Conservation (phyloP, 2,329 filamentous ascomycete genomes). For the Calonectria crousiana region DNA sequence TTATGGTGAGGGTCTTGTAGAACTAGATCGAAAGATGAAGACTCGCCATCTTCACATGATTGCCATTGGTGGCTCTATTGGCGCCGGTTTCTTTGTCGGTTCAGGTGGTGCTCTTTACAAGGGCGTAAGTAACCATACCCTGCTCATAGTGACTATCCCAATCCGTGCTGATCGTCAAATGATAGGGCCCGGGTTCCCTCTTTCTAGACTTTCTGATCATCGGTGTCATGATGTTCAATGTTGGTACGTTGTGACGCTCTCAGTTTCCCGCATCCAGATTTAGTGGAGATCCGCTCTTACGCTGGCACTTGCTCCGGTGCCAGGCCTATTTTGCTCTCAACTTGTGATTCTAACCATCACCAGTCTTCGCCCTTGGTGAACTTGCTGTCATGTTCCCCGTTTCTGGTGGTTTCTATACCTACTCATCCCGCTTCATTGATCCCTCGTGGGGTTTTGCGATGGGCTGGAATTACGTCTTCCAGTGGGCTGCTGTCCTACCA, state of each 20-base stretch:
- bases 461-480: slow-evolving; percentile 60
- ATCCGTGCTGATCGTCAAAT: slow-evolving; percentile 18
- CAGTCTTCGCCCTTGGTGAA: slow-evolving; percentile 71
- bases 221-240: slow-evolving; percentile 72
- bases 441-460: slow-evolving; percentile 70
- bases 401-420: slow-evolving; percentile 73
- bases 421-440: slow-evolving; percentile 72
- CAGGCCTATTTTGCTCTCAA: neutral
- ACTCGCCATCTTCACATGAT: slow-evolving; percentile 73
- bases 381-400: slow-evolving; percentile 72
- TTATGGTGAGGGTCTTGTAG: slow-evolving; percentile 31
- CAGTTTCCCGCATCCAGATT: neutral
- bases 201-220: slow-evolving; percentile 67
- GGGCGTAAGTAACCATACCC: slow-evolving; percentile 51
- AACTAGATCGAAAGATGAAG: slow-evolving; percentile 64
- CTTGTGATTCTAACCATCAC: slow-evolving; percentile 18
- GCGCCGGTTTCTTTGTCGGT: slow-evolving; percentile 73
- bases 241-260: slow-evolving; percentile 42
- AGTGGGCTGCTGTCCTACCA: slow-evolving; percentile 63
- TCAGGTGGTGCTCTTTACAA: slow-evolving; percentile 65
- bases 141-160: neutral
- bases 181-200: slow-evolving; percentile 55
- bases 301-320: too few relatives aligned
- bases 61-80: slow-evolving; percentile 71
- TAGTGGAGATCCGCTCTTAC: neutral